Percentiles rank a stretch among this genome's conserved stretches.
Conservation (phyloP, 352 stramenopile species). For the Globisporangium abappressorium region DNA sequence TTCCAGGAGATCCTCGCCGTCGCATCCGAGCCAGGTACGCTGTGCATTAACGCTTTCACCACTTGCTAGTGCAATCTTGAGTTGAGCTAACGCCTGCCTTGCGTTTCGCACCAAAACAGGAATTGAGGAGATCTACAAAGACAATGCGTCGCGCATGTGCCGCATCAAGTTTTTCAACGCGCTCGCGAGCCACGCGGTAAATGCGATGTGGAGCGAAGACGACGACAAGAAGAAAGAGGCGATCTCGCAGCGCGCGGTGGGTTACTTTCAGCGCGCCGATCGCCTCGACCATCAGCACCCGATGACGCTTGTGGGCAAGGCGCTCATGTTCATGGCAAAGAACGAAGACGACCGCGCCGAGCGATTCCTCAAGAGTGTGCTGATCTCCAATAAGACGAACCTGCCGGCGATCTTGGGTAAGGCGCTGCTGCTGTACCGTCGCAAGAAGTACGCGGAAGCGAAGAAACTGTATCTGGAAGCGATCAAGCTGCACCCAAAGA, state of each 20-base stretch:
- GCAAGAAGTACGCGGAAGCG: constrained; percentile 87
- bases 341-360: constrained; percentile 89
- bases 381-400: constrained; percentile 88
- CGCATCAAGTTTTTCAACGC: constrained; percentile 90
- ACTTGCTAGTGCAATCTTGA: not conserved
- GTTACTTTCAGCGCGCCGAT: constrained; percentile 85
- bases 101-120: constrained; percentile 14
- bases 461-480: constrained; percentile 93
- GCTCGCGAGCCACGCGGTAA: constrained; percentile 80
- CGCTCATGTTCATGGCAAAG: constrained; percentile 92
- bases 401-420: constrained; percentile 84
- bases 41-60: not conserved
- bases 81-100: not conserved
- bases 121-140: constrained; percentile 89
- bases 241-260: constrained; percentile 75
- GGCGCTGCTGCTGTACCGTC: constrained; percentile 83
- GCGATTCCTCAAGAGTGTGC: constrained; percentile 89
- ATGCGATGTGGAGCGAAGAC: constrained; percentile 88
- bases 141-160: constrained; percentile 77
- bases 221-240: constrained; percentile 85
- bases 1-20: constrained; percentile 87
- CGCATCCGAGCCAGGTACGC: constrained; percentile 63
- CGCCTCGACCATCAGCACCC: constrained; percentile 87
- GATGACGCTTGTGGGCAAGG: constrained; percentile 90
- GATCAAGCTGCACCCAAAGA: constrained; percentile 92